Base-by-base conservation (phyloP, 257 asterid genomes). In the Salvia splendens region DNA sequence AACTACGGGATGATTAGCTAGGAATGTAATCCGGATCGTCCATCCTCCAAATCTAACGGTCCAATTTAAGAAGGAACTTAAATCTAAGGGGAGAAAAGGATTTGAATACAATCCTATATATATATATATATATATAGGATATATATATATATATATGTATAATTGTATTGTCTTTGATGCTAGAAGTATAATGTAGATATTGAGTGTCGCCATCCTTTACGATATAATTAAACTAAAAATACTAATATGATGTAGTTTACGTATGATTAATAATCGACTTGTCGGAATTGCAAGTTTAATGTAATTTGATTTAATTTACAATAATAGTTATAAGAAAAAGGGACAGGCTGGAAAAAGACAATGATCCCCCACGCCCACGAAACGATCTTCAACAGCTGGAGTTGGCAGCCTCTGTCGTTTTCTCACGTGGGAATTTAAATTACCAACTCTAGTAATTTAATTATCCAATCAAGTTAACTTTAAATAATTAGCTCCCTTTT, bases 401-500 rank as follows among this genome's bases (percentile, higher is more conserved):
- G 20, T 17, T 17, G 20, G 20, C 20, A 65, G 55, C 53, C 54
- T 48, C 35, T 60, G 58, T 56, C 71, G 20, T 41, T 47, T 63
- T 75, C 76, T 63, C 81, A 69, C 71, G 61, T 70, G 75, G 67
- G 32, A 45, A 46, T 75, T 67, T 52, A 43, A 36, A 55, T 30
- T 70, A 33, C 71, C 67, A 46, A 17, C 1, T 68, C 60, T 70
- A 71, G 49, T 67, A 76, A 64, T 70, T 67, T 36, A 51, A 12
- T 73, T 28, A 5, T 5, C 35, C 64, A 53, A 67, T 67, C 30
- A 28, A 36, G 2, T 56, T 53, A 54, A 17, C 20, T 17, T 17
- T 1, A 17, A 17, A 17, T 17, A 17, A 17, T 17, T 17, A 17
- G 20, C 20, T 17, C 20, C 20, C 1, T 17, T 17, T 1, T 17